Base-by-base conservation (phyloP, 768 basidiomycete genomes). In the Scleroderma bovista region DNA sequence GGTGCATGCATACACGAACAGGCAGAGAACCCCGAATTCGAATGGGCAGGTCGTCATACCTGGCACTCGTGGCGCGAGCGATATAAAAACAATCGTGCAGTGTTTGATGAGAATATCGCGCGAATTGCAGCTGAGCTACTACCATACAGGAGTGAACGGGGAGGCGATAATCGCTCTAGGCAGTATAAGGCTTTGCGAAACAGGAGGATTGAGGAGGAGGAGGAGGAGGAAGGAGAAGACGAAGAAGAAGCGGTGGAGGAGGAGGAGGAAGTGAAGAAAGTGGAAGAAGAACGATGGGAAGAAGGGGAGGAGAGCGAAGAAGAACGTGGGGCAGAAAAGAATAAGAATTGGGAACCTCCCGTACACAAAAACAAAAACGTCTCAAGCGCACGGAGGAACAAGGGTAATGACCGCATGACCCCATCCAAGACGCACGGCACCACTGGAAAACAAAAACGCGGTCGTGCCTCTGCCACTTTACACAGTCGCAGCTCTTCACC, bases 41-140 rank as follows among this genome's bases (percentile, higher is more conserved):
- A 16, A 1, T 70, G 69, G 69, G 68, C 73, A 16, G 55, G 49
- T 17, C 66, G 64, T 3, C 84, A 84, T 57, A 45, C 81, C 12
- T 77, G 73, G 76, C 71, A 72, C 31, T 81, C 81, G 15, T 86
- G 84, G 84, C 75, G 82, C 13, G 76, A 83, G 37, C 72, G 75
- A 22, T 86, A 85, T 60, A 70, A 61, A 55, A 79, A 68, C 46
- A 70, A 82, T 48, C 43, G 67, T 16, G 51, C 9, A 0, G 24
- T 51, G 7, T 78, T 80, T 54, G 70, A 84, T 51, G 41, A 3
- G n/a, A 54, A 57, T 5, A 80, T 84, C 29, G 56, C 52, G 23
- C 41, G 24, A 43, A 72, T 74, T 50, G 32, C 57, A 3, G 17
- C 38, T 1, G 23, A 3, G n/a, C 36, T 68, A 23, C 37, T 51